phyloP scores from a whole-genome alignment of 2,329 filamentous ascomycete species.

The Colletotrichum acutatum region DNA sequence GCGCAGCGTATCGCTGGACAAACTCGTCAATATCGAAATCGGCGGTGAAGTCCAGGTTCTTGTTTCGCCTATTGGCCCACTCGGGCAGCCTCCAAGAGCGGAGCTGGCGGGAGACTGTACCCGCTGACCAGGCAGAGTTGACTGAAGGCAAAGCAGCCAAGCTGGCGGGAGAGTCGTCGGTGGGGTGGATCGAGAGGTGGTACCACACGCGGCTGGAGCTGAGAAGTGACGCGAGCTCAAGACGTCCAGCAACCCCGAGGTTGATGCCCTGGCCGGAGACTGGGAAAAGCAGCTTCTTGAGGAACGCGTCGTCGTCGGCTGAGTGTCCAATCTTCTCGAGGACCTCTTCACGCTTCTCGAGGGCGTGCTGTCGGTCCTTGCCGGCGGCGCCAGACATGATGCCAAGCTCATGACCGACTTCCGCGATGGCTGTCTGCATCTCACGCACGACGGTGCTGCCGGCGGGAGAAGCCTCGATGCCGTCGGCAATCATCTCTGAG shows the following conservation, averaged over 20 bases:
- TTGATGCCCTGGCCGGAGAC: constrained; percentile 81
- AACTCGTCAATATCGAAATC: constrained; percentile 98
- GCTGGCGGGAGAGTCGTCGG: constrained; percentile 82
- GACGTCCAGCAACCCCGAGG: constrained; percentile 79
- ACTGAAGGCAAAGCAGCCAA: constrained; percentile 78
- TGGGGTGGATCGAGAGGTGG: constrained; percentile 91
- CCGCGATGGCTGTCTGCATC: constrained; percentile 83
- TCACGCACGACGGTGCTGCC: constrained; percentile 88
- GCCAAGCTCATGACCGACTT: constrained; percentile 82
- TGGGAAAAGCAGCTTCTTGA: constrained; percentile 85
- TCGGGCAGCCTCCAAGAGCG: constrained; percentile 94
- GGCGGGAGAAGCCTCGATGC: constrained; percentile 77
- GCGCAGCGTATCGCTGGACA: constrained; percentile 78
- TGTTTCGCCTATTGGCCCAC: constrained; percentile 94
- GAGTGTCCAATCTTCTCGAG: constrained; percentile 89
- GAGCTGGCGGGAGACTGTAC: constrained; percentile 90
- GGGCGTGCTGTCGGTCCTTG: constrained; percentile 79
- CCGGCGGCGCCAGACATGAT: constrained; percentile 74
- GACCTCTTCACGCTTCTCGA: constrained; percentile 84
- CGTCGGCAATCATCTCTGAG: constrained; percentile 96
- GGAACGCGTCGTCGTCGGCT: constrained; percentile 82
- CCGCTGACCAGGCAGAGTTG: constrained; percentile 92
- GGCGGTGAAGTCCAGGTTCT: constrained; percentile 92
- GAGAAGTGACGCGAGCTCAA: constrained; percentile 80
- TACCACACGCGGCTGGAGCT: constrained; percentile 94